Base-by-base conservation (phyloP, 345 rosid species). In the Euphorbia lathyris region DNA sequence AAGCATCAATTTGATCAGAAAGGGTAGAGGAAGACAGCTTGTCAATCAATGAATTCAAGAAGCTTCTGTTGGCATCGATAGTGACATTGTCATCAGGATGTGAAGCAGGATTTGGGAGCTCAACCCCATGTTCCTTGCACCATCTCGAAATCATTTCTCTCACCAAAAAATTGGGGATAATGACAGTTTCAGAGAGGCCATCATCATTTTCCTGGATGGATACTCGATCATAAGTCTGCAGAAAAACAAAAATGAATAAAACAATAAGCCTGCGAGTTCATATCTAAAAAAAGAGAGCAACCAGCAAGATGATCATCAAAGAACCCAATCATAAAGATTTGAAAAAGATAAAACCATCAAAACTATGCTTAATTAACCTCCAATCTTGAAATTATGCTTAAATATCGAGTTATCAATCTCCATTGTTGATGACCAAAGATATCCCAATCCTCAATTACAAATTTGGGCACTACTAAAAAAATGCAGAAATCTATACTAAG, bases 201-300 rank as follows among this genome's bases (percentile, higher is more conserved):
- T 68, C 74, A 50, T 58, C 80, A 59, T 83, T 77, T 42, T 67
- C 45, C 55, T 69, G 68, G 68, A 87, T 85, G 75, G 53, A 78
- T 6, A 76, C 71, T 20, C 85, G 81, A 60, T 89, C 87, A 60
- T 74, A 84, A 52, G 90, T 89, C 95, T 87, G 85, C 45, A 78
- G 34, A 58, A 68, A 30, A 78, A 67, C 52, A 23, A 58, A 72
- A 52, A 30, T 38, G 48, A 68, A 32, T 27, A 58, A 26, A 29
- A 8, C 23, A 38, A 40, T 40, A 40, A 4, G 43, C 43, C 43
- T 40, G 11, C 1, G 11, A 40, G 6, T 43, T 43, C 7, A 43
- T 13, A 43, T 11, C 11, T 8, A 43, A 43, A 43, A 13, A 9
- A 43, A 8, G 43, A 40, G 43, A 9, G 43, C 43, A 40, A 5